Evolutionary conservation across 805 yeast species (phyloP), one percentile per base, ranked within the genome.

Genomic region (Candida schatavii): DNA sequence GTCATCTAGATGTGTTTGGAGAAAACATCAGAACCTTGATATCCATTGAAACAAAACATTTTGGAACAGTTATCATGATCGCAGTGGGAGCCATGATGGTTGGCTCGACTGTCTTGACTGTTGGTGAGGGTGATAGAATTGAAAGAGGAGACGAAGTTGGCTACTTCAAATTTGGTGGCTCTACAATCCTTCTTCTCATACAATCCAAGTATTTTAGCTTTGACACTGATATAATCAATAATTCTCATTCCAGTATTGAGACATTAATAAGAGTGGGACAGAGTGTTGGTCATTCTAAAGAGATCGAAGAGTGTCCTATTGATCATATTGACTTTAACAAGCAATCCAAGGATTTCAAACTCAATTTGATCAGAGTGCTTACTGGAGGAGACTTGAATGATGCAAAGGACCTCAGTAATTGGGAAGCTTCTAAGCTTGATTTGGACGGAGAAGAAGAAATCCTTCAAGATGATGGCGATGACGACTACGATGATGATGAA

Each of bases 51-150:
- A 79, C 96, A 1, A 70, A 74, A 25, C 68, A 75, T n/a, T 90
- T 88, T 59, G 97, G 97, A 0, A 72, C 77, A 0, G 85, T 91
- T 15, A 67, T 85, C 46, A 74, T 87, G 64, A 78, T 88, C 18
- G 81, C 93, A 4, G 88, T 91, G 3, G 99, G 99, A 27, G 99
- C 99, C 0, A 91, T 93, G 98, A 89, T 91, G 97, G 99, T 91
- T 2, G 98, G 98, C 0, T 84, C 96, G 2, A 89, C 84, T 2
- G 75, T 88, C 0, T 60, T 91, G 22, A 82, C 91, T 0, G 83
- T 81, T 13, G 57, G 74, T 40, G 77, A 74, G 35, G 88, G 88
- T 2, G 80, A 80, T 34, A 29, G 40, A 0, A 71, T 91, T 3
- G 52, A 63, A 6, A 72, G 90, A 35, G 86, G 93, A 3, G 90